A percentile compares a stretch with the other conserved stretches of the same genome.
Conservation (phyloP, 2,329 filamentous ascomycete species). For the Lecanosticta acicola region DNA sequence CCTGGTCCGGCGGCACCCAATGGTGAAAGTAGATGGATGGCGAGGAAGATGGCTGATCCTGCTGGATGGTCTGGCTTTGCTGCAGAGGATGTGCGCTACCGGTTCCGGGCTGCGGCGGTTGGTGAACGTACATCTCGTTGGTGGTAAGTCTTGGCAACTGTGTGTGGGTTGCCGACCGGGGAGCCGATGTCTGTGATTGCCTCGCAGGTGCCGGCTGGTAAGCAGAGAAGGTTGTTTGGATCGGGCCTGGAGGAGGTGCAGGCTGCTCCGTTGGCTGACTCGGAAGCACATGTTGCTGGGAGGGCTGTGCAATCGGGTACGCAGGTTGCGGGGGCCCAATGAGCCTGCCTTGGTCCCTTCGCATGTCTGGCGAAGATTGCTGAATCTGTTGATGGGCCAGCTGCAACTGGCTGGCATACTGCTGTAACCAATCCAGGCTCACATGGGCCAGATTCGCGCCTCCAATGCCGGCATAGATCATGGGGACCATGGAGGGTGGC, state of each 20-base stretch:
- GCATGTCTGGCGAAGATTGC: slow-evolving; percentile 37
- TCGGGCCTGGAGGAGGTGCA: slow-evolving; percentile 28
- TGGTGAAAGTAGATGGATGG: slow-evolving; percentile 85
- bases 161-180: slow-evolving; percentile 42
- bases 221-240: slow-evolving; percentile 38
- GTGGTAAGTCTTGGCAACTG: slow-evolving; percentile 48
- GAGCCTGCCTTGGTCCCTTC: slow-evolving; percentile 36
- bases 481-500: slow-evolving; percentile 48
- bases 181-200: slow-evolving; percentile 37
- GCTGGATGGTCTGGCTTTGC: slow-evolving; percentile 48
- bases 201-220: slow-evolving; percentile 28
- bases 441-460: slow-evolving; percentile 44
- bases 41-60: slow-evolving; percentile 60
- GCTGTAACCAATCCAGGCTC: slow-evolving; percentile 47
- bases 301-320: slow-evolving; percentile 21
- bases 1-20: slow-evolving; percentile 72
- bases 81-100: slow-evolving; percentile 39
- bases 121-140: slow-evolving; percentile 48
- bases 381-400: slow-evolving; percentile 29
- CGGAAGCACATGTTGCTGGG: slow-evolving; percentile 32
- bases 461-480: slow-evolving; percentile 50
- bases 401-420: slow-evolving; percentile 44
- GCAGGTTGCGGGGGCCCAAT: slow-evolving; percentile 35
- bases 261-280: slow-evolving; percentile 34
- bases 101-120: slow-evolving; percentile 39